A percentile compares a stretch with the other conserved stretches of the same genome.
phyloP scores from a whole-genome alignment of 2,329 filamentous ascomycete species.

The Paracoccidioides brasiliensis region DNA sequence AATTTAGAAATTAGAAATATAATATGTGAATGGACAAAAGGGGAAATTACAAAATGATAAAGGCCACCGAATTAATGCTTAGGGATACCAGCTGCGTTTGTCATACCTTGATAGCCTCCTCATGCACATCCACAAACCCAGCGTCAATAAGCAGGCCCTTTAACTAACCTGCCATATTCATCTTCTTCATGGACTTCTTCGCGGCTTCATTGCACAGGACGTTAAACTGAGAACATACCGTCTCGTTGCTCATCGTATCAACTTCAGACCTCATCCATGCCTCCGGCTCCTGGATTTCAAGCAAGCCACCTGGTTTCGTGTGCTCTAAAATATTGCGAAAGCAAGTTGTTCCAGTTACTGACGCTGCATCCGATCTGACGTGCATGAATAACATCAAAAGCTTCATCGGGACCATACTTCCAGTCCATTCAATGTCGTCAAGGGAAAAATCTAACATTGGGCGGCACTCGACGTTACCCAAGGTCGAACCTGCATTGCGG shows the following conservation, averaged over 20 bases:
- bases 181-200: slow-evolving; percentile 12
- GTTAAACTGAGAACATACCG: slow-evolving; percentile 15
- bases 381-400: slow-evolving; percentile 23
- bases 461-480: slow-evolving; percentile 13
- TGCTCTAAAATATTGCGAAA: slow-evolving; percentile 14
- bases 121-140: slow-evolving; percentile 22
- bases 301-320: slow-evolving; percentile 19
- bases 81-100: no score
- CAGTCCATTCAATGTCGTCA: slow-evolving; percentile 22
- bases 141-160: slow-evolving; percentile 18
- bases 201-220: slow-evolving; percentile 14
- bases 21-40: background rate
- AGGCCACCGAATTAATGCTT: background rate
- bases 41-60: no score
- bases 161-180: slow-evolving; percentile 17
- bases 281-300: slow-evolving; percentile 19
- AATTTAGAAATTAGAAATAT: no score
- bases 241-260: slow-evolving; percentile 8
- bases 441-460: slow-evolving; percentile 21
- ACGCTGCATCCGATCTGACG: slow-evolving; percentile 18
- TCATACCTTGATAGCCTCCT: slow-evolving; percentile 16
- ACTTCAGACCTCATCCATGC: slow-evolving; percentile 15
- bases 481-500: background rate
- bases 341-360: slow-evolving; percentile 13
- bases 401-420: slow-evolving; percentile 12